phyloP scores from a whole-genome alignment of 169 alveolate species.

The Cryptosporidium muris region DNA sequence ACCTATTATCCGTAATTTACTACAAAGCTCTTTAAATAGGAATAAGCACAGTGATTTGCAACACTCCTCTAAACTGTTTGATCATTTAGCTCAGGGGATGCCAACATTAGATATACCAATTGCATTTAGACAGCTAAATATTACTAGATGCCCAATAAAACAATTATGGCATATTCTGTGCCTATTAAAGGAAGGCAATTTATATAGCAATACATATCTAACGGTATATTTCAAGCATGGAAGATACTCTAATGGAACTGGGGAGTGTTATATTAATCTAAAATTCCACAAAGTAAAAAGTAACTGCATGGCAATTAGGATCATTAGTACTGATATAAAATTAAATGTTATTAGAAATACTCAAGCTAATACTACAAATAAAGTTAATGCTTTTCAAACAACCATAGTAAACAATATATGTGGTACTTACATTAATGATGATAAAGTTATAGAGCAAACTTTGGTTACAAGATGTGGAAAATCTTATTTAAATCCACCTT shows the following conservation, averaged over 20 bases:
- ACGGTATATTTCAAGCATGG: slow-evolving; percentile 24
- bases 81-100: neutral
- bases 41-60: no score
- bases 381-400: slow-evolving; percentile 22
- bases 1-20: neutral
- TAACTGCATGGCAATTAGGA: neutral
- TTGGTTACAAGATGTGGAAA: slow-evolving; percentile 13
- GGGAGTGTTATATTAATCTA: slow-evolving; percentile 22
- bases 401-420: neutral
- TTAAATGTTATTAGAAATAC: neutral
- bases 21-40: no score
- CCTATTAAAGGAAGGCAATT: slow-evolving; percentile 25
- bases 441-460: slow-evolving; percentile 15
- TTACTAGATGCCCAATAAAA: neutral
- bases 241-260: slow-evolving; percentile 26
- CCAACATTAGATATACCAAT: neutral
- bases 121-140: neutral
- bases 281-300: slow-evolving; percentile 5
- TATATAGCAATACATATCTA: slow-evolving; percentile 10
- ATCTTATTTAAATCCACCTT: slow-evolving; percentile 60
- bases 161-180: slow-evolving; percentile 36
- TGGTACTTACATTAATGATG: neutral
- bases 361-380: slow-evolving; percentile 4
- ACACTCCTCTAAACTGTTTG: no score
- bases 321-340: neutral